Evolutionary conservation across 495 filamentous ascomycete species (phyloP), one percentile per base, ranked within the genome.

Genomic region (Trichoderma gamsii): DNA sequence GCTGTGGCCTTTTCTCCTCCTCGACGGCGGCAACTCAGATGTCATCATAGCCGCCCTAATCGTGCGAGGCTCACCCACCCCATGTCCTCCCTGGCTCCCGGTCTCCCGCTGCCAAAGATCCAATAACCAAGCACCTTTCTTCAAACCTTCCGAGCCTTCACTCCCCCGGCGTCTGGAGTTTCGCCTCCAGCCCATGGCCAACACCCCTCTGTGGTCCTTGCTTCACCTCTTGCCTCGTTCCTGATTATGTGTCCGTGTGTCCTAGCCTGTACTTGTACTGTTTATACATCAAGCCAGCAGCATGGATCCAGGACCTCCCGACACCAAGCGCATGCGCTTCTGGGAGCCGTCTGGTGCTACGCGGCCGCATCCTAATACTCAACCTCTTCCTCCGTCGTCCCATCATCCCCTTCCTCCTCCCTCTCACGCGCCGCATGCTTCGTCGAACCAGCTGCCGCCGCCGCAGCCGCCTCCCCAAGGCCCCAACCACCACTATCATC

Each of bases 221-320:
- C 76, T 71, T 75, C 71, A 74, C 73, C 72, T 75, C 71, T 74
- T 71, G 71, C 74, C 70, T 71, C 65, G 56, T 76, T 70, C 71
- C 69, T 71, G 69, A 71, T 69, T 74, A 72, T 73, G 74, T 70
- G 16, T 46, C 65, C 65, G 65, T 32, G 65, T 51, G 56, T 49
- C 65, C 41, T 41, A 46, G 65, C 65, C 71, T 74, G 71, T 72
- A 75, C 73, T 73, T 74, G 71, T 72, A 75, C 73, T 51, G 65
- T 38, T 25, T 25, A n/a, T 46, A 46, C 65, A 43, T 66, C 56
- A 61, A 61, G 56, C 72, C 27, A 75, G 80, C 78, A 82, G 77
- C 78, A 84, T 84, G 81, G 81, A 84, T 74, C 74, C 73, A 75
- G 78, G 77, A 70, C 77, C 71, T 76, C 79, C 80, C 71, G 80